These are phyloP conservation scores for Taiwanofungus camphoratus DNA, from an alignment of 1,284 basidiomycete species.

Conservation along the genomic window DNA sequence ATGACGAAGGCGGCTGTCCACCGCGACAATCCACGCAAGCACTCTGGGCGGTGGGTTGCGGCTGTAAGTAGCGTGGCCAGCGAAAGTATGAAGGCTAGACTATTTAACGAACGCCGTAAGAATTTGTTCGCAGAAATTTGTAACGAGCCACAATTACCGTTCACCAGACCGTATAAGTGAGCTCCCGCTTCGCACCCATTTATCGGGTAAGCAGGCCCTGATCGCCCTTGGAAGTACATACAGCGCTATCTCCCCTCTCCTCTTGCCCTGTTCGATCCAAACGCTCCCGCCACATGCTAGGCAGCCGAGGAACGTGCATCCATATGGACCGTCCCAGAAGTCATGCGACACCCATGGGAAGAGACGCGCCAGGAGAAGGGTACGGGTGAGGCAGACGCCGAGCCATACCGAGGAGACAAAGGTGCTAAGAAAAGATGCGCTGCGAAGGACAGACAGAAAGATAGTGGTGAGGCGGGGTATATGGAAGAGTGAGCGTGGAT, in stretches of 20 bases:
- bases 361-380: constrained; percentile 53
- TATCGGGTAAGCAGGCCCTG: constrained; percentile 50
- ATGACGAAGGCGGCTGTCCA: constrained; percentile 64
- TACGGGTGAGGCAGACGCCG: constrained; percentile 60
- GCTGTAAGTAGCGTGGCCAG: constrained; percentile 60
- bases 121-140: constrained; percentile 6
- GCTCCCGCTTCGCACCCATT: constrained; percentile 42
- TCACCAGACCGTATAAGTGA: constrained; percentile 39
- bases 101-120: constrained; percentile 24
- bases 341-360: constrained; percentile 66
- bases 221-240: constrained; percentile 71
- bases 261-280: constrained; percentile 62
- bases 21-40: constrained; percentile 62
- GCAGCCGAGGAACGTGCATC: constrained; percentile 61
- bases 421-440: constrained; percentile 63
- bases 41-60: constrained; percentile 52
- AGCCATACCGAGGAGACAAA: constrained; percentile 70
- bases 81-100: constrained; percentile 52
- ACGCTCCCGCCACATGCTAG: constrained; percentile 69
- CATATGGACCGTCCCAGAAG: constrained; percentile 70
- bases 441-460: constrained; percentile 48
- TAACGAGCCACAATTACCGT: constrained; percentile 34
- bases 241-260: constrained; percentile 71
- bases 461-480: constrained; percentile 34
- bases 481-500: constrained; percentile 46